Conservation (phyloP, 2,329 filamentous ascomycete genomes). For the Magnaporthiopsis poae region DNA sequence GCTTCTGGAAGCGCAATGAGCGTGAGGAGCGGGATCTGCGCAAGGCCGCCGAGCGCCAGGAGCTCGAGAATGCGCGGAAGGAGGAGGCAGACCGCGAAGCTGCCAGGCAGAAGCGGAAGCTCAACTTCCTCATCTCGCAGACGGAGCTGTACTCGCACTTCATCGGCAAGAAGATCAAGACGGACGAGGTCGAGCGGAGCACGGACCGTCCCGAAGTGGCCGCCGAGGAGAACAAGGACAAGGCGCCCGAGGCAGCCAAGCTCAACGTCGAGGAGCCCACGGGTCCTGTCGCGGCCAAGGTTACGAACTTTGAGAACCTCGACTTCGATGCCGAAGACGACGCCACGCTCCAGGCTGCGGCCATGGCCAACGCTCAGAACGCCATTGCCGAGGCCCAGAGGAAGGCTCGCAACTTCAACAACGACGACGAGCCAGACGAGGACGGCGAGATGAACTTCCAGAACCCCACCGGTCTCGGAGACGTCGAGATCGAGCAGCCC, state of each 20-base stretch:
- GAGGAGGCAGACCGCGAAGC: slow-evolving; percentile 96
- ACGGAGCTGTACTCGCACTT: slow-evolving; percentile 99
- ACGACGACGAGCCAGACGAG: slow-evolving; percentile 58
- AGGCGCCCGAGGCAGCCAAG: slow-evolving; percentile 27
- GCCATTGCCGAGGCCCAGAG: slow-evolving; percentile 90
- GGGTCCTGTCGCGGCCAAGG: slow-evolving; percentile 53
- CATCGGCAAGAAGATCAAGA: slow-evolving; percentile 98
- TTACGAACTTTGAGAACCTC: slow-evolving; percentile 87
- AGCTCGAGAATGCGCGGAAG: slow-evolving; percentile 91
- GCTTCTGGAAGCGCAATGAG: slow-evolving; percentile 98
- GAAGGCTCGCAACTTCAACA: slow-evolving; percentile 87
- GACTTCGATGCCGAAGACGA: slow-evolving; percentile 96
- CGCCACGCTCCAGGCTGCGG: slow-evolving; percentile 65
- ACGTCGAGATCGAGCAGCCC: slow-evolving; percentile 87
- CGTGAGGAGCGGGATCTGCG: slow-evolving; percentile 90
- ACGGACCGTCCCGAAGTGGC: slow-evolving; percentile 71
- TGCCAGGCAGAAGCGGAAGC: slow-evolving; percentile 92
- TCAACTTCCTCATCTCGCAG: slow-evolving; percentile 98
- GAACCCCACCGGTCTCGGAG: slow-evolving; percentile 88
- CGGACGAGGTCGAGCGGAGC: slow-evolving; percentile 82
- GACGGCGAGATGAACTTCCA: slow-evolving; percentile 99
- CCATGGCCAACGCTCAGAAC: slow-evolving; percentile 90
- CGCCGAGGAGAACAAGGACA: slow-evolving; percentile 36
- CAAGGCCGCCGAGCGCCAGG: slow-evolving; percentile 88
- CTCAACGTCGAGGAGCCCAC: slow-evolving; percentile 43